Base-by-base conservation (phyloP, 2,329 filamentous ascomycete genomes). In the Sclerotinia borealis region DNA sequence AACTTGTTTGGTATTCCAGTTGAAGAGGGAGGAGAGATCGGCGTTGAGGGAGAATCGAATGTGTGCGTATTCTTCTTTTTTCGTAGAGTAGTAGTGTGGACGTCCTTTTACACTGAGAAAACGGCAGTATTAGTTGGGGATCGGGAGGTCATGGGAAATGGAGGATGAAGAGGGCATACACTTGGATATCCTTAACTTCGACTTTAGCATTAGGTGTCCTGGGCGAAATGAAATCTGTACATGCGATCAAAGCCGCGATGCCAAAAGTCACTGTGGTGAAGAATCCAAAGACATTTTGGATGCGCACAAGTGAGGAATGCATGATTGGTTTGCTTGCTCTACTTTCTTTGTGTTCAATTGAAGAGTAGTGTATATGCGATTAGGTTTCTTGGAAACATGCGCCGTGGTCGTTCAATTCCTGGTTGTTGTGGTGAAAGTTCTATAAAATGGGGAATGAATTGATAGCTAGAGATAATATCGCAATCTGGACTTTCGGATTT, bases 1-100 rank as follows among this genome's bases (percentile, higher is more conserved):
- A 72, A 99, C 80, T 79, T 98, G 91, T 78, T 99, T 99, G 25
- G 96, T 99, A 82, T 99, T 99, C 95, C 93, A 99, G 74, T 91
- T 96, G 84, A 98, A 98, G 71, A 99, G 90, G 49, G 89, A 89
- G 65, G 87, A 89, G 65, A 99, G 85, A 79, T 99, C 93, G 60
- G 93, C 90, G 73, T 96, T 90, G 65, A 99, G 84, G 72, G 93
- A 91, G 82, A 99, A 99, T 75, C 88, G 89, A 75, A 99, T 89
- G 75, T 95, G 87, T 70, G 93, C 95, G 77, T 97, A 98, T 78
- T 99, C 95, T 78, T 98, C 93, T 77, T 90, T 91, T 77, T 95
- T 96, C 59, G 84, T 81, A 69, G 88, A 91, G 81, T 98, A 96
- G 83, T 98, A 98, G 76, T 98, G 90, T n/a, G 95, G 92, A 11